Percentiles rank a stretch among this genome's conserved stretches.
These are phyloP conservation scores for Camelina laxa DNA, from an alignment of 345 rosid species.

Conservation along the genomic window DNA sequence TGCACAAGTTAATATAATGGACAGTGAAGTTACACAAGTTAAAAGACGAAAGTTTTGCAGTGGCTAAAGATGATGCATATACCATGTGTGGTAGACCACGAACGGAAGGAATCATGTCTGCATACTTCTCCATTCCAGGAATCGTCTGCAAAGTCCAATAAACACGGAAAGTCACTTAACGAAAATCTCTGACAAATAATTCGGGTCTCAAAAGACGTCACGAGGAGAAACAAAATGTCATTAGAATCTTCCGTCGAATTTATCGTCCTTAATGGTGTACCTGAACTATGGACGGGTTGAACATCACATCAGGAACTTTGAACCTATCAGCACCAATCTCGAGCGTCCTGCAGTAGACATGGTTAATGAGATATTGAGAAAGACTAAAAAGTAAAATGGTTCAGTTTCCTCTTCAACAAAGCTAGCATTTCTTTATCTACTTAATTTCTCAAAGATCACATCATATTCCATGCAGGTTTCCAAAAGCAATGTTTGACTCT, in stretches of 20 bases:
- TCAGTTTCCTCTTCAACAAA: slow-evolving; percentile 1
- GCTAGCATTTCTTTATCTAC: neutral
- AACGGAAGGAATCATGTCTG: slow-evolving; percentile 60
- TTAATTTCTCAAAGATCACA: slow-evolving; percentile 1
- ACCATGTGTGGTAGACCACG: slow-evolving; percentile 99
- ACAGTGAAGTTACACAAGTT: slow-evolving; percentile 14
- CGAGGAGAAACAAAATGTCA: slow-evolving; percentile 22
- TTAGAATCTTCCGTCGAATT: neutral
- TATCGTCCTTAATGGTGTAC: slow-evolving; percentile 44
- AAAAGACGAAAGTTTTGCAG: slow-evolving; percentile 11
- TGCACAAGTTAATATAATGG: slow-evolving; percentile 43
- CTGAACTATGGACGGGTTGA: slow-evolving; percentile 88
- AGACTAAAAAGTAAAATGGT: neutral
- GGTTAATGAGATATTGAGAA: slow-evolving; percentile 17
- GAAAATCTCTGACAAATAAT: neutral
- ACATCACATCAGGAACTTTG: slow-evolving; percentile 94
- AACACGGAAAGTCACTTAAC: slow-evolving; percentile 14
- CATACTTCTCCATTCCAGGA: slow-evolving; percentile 78
- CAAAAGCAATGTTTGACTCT: slow-evolving; percentile 25
- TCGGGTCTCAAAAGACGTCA: slow-evolving; percentile 8
- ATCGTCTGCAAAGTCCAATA: slow-evolving; percentile 65
- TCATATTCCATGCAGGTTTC: slow-evolving; percentile 13
- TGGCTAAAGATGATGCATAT: slow-evolving; percentile 32
- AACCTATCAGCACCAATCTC: slow-evolving; percentile 98
- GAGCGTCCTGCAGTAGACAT: slow-evolving; percentile 66